phyloP scores from a whole-genome alignment of 1,284 basidiomycete species.

The Ceratobasidium sp. region DNA sequence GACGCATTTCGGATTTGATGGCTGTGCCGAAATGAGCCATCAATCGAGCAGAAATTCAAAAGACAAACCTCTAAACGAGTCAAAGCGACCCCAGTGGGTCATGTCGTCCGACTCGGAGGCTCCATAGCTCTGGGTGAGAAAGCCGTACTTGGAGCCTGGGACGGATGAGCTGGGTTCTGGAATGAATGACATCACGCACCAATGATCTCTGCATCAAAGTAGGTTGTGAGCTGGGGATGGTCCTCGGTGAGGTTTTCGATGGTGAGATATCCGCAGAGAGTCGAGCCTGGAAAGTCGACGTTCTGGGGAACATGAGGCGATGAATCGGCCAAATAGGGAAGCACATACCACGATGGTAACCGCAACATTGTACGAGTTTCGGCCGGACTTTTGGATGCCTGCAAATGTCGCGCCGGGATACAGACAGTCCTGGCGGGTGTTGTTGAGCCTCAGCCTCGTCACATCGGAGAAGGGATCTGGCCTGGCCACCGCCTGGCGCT shows the following conservation, averaged over 20 bases:
- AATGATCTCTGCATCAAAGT: slow-evolving; percentile 94
- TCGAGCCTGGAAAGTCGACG: slow-evolving; percentile 80
- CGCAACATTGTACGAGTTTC: slow-evolving; percentile 83
- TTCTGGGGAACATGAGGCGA: slow-evolving; percentile 59
- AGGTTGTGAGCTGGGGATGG: slow-evolving; percentile 89
- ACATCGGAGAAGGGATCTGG: slow-evolving; percentile 72
- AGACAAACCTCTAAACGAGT: slow-evolving; percentile 72
- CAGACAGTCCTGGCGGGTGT: slow-evolving; percentile 78
- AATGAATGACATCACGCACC: slow-evolving; percentile 60
- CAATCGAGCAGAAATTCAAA: not conserved
- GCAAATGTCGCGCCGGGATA: slow-evolving; percentile 80
- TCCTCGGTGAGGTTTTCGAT: slow-evolving; percentile 89
- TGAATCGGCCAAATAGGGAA: slow-evolving; percentile 38
- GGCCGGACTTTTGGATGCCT: slow-evolving; percentile 82
- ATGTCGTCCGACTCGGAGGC: slow-evolving; percentile 87
- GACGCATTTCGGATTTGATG: slow-evolving; percentile 73
- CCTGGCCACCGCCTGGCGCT: slow-evolving; percentile 36
- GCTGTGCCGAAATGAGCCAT: slow-evolving; percentile 21
- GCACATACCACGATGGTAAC: slow-evolving; percentile 77
- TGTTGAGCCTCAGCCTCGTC: slow-evolving; percentile 72
- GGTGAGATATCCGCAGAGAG: slow-evolving; percentile 84
- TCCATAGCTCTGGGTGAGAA: slow-evolving; percentile 74
- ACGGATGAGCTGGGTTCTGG: not conserved
- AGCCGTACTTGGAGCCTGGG: slow-evolving; percentile 64
- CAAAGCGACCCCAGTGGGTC: slow-evolving; percentile 90